Conservation (phyloP, 345 rosid genomes). For the Bretschneidera sinensis region DNA sequence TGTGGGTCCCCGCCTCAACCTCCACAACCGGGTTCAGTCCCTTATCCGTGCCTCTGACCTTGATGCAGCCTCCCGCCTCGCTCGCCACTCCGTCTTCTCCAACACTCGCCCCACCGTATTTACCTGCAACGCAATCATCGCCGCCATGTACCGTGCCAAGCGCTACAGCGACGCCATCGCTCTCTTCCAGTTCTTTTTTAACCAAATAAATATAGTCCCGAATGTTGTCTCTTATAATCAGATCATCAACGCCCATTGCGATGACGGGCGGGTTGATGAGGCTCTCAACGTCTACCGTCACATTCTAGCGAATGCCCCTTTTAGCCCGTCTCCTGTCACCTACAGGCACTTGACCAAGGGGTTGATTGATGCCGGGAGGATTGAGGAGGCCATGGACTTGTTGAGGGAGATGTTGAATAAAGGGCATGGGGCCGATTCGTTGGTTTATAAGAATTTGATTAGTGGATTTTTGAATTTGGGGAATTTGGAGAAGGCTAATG, state of each 20-base stretch:
- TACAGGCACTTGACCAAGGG: conserved; percentile 96
- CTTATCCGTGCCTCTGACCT: conserved; percentile 91
- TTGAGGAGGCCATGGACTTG: conserved; percentile 71
- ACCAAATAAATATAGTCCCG: conserved; percentile 74
- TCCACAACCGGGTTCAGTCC: conserved; percentile 93
- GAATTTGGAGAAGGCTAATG: conserved; percentile 76
- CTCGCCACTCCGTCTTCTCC: conserved; percentile 72
- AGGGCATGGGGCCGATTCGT: conserved; percentile 94
- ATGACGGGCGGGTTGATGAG: conserved; percentile 68
- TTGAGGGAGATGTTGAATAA: conserved; percentile 82
- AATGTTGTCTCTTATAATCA: conserved; percentile 91
- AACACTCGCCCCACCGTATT: conserved; percentile 84
- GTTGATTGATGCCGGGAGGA: conserved; percentile 67
- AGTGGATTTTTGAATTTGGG: conserved; percentile 71
- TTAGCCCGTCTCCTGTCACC: conserved; percentile 75
- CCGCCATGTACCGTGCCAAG: conserved; percentile 87
- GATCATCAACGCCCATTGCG: conserved; percentile 85
- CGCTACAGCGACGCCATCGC: conserved; percentile 75
- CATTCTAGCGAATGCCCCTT: conserved; percentile 70
- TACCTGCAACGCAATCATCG: conserved; percentile 95
- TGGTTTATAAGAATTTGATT: conserved; percentile 77
- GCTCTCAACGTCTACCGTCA: conserved; percentile 63
- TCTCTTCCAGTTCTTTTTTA: conserved; percentile 71
- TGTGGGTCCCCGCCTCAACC: conserved; percentile 78
- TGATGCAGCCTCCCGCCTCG: conserved; percentile 80